Percentiles rank a stretch among this genome's conserved stretches.
Conservation (phyloP, 176 grass and related monocot genomes). For the Carex parvula region DNA sequence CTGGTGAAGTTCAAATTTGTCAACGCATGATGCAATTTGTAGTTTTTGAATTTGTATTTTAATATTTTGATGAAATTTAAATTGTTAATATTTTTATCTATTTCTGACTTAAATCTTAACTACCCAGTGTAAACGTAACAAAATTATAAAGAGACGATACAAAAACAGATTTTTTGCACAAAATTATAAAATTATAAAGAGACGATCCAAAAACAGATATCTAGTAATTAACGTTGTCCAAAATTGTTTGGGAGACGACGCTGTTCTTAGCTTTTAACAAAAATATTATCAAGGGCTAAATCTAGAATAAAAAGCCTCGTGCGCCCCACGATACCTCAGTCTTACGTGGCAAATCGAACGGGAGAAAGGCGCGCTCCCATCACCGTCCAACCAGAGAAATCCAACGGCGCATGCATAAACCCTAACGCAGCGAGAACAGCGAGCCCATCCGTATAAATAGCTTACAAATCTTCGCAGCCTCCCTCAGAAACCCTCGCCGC, state of each 20-base stretch:
- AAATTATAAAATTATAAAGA: too few relatives aligned
- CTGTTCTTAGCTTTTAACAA: background rate
- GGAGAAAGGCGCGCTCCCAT: background rate
- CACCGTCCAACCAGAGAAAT: background rate
- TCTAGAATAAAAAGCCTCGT: background rate
- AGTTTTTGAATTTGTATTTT: too few relatives aligned
- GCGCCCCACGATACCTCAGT: constrained; percentile 20
- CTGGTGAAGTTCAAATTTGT: too few relatives aligned
- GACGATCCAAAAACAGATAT: too few relatives aligned
- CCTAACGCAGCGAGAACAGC: constrained; percentile 2
- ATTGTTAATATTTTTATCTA: too few relatives aligned
- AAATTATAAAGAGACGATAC: background rate
- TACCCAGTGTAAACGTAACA: background rate
- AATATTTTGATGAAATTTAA: too few relatives aligned
- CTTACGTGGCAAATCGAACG: constrained; percentile 11
- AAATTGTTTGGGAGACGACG: background rate
- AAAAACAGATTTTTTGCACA: background rate
- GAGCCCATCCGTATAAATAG: constrained; percentile 6
- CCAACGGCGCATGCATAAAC: constrained; percentile 21
- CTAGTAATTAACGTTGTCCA: background rate
- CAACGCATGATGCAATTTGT: too few relatives aligned
- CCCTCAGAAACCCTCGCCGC: constrained; percentile 22
- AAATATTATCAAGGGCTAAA: background rate
- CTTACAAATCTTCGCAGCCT: background rate
- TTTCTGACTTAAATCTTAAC: too few relatives aligned